Percentiles rank a stretch among this genome's conserved stretches.
Evolutionary conservation across 1,284 basidiomycete species (phyloP).

Genomic region (Austroboletus olivaceoglutinosus): DNA sequence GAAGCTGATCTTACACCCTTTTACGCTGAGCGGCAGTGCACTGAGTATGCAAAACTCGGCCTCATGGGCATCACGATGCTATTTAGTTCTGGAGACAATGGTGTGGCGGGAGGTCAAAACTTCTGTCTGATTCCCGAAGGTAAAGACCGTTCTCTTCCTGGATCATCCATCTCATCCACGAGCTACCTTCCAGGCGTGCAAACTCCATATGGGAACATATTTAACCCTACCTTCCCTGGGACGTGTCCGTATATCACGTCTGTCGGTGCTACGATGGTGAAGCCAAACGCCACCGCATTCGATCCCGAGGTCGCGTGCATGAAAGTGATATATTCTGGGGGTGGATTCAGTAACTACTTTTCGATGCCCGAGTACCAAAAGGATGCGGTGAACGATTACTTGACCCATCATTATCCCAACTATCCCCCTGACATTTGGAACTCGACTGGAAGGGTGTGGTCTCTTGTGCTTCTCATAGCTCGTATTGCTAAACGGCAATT

Average conservation of each 20-base stretch:
- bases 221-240: conserved; percentile 48
- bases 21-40: conserved; percentile 52
- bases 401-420: conserved; percentile 25
- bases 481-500: not conserved
- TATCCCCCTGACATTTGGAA: conserved; percentile 42
- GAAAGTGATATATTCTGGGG: conserved; percentile 37
- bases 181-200: conserved; percentile 3
- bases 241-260: conserved; percentile 47
- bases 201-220: conserved; percentile 30
- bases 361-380: conserved; percentile 38
- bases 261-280: conserved; percentile 47
- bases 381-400: conserved; percentile 19
- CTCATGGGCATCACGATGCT: conserved; percentile 49
- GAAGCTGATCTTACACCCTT: conserved; percentile 45
- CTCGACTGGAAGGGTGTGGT: conserved; percentile 41
- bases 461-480: not conserved
- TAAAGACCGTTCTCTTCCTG: conserved; percentile 3
- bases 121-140: conserved; percentile 43
- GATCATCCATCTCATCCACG: not conserved
- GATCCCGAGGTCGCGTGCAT: conserved; percentile 33
- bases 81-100: conserved; percentile 49
- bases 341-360: conserved; percentile 46
- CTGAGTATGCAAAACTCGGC: conserved; percentile 53
- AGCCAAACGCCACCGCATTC: conserved; percentile 31
- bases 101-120: conserved; percentile 43